Conservation (phyloP, 495 filamentous ascomycete species). For the Penicillium parvum region DNA sequence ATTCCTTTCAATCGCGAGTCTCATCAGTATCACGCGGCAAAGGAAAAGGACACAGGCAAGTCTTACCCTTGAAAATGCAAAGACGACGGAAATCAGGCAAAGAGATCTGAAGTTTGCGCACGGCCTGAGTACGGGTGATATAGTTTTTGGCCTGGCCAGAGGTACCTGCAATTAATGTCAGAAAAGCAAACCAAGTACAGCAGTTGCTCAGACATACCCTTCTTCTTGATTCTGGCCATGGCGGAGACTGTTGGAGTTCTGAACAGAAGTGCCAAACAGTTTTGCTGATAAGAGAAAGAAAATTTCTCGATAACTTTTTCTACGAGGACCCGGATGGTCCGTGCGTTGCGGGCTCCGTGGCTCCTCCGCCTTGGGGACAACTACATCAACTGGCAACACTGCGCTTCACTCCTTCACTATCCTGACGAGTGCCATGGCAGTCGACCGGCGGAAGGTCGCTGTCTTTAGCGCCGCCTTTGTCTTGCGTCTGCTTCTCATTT, state of each 20-base stretch:
- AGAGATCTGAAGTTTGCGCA: slow-evolving; percentile 95
- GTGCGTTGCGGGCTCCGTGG: slow-evolving; percentile 35
- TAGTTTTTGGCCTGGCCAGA: slow-evolving; percentile 96
- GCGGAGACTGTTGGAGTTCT: slow-evolving; percentile 17
- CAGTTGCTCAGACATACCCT: slow-evolving; percentile 49
- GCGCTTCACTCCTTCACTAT: background rate
- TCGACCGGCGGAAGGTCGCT: slow-evolving; percentile 69
- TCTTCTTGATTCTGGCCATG: slow-evolving; percentile 92
- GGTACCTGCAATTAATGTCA: slow-evolving; percentile 52
- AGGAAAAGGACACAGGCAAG: background rate
- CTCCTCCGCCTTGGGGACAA: slow-evolving; percentile 29
- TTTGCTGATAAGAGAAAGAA: slow-evolving; percentile 33
- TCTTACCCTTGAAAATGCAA: slow-evolving; percentile 91
- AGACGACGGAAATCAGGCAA: slow-evolving; percentile 94
- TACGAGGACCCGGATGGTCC: slow-evolving; percentile 30
- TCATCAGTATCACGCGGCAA: slow-evolving; percentile 9
- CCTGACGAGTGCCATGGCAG: slow-evolving; percentile 47
- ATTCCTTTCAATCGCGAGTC: slow-evolving; percentile 54
- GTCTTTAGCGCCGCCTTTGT: slow-evolving; percentile 74
- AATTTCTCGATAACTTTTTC: slow-evolving; percentile 41
- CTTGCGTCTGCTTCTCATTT: slow-evolving; percentile 75
- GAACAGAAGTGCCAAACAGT: slow-evolving; percentile 12
- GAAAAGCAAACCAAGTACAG: slow-evolving; percentile 7
- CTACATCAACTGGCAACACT: slow-evolving; percentile 8
- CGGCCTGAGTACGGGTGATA: slow-evolving; percentile 92